Evolutionary conservation across 2,329 filamentous ascomycete genomes (phyloP), one percentile per base, ranked within the genome.

Genomic region (Conoideocrella luteorostrata): DNA sequence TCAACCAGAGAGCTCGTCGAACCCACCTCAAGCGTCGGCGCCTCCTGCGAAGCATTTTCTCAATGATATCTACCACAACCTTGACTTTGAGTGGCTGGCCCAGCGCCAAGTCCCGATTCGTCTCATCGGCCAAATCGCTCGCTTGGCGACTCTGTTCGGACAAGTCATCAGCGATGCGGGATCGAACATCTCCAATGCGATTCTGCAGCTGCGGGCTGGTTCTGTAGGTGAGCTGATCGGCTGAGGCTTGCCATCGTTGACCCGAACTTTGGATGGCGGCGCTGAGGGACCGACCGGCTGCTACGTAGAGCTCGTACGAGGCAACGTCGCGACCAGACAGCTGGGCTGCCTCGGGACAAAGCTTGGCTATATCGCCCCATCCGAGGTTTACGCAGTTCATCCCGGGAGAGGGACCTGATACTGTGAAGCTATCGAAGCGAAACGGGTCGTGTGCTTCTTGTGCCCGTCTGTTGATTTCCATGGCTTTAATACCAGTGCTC

Each of bases 401-500:
- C 48, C 22, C 50, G 44, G 13, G 23, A 4, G 47, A 48, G 12
- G 61, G 60, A 1, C 59, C 50, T 4, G 47, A 41, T 13, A 36
- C 37, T 18, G 48, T 39, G 7, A 53, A 42, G 35, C 45, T 48
- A 5, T 52, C 51, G 2, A 52, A 46, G 42, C 45, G 42, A 22
- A 66, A 63, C 0, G 70, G 60, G 15, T 64, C 59, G 39, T 63
- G 64, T 9, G 62, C 58, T 28, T 72, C 70, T 35, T 82, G 66
- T 4, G 84, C 81, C 37, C 84, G 78, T 4, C 81, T 76, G 22
- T 74, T 73, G 43, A 96, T 86, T 57, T 93, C 87, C 56, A 82
- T 82, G 1, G 91, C 90, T 65, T 94, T 95, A 57, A 96, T 82
- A n/a, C 89, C 90, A 0, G 88, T 88, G 50, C 83, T 86, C 18